Base-by-base conservation (phyloP, 805 yeast genomes). In the Ogataea sp. region DNA sequence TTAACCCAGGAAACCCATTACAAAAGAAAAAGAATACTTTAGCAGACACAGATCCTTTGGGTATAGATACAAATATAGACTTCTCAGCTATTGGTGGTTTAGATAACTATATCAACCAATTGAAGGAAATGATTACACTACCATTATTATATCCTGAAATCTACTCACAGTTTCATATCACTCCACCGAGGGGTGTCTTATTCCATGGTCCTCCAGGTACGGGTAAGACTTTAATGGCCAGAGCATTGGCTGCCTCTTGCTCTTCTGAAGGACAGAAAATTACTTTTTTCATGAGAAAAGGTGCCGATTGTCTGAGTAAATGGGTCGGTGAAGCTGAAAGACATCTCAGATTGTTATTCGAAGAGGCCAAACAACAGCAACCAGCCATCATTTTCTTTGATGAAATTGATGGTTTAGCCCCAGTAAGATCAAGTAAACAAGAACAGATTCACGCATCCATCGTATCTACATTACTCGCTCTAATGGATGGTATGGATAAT, bases 281-380 rank as follows among this genome's bases (percentile, higher is more conserved):
- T 42, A 88, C 98, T 0, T 93, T 93, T 54, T 93, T 88, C 62
- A 93, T 93, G 98, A 68, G 99, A 45, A 93, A 93, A 58, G 99
- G 98, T 47, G 97, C 98, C 0, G 98, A 93, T 59, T 84, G 95
- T 55, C 66, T 93, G 50, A 85, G 96, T 34, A 93, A 93, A 64
- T 93, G 98, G 98, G 97, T 93, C 3, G 98, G 98, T 52, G 98
- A 93, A 61, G 97, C 97, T 6, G 98, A 93, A 62, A 72, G 98
- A 48, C 97, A 93, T 58, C 67, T 93, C 44, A 67, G 98, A 43
- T 65, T 90, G 32, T 64, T 93, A 41, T 93, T 93, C 58, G 97
- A 93, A 62, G 97, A 93, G 61, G 98, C 98, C 1, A 83, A 83
- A 51, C 87, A 85, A 47, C 89, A 88, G 50, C 98, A 93, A 61